Evolutionary conservation across 2,329 filamentous ascomycete species (phyloP).

Genomic region (Pseudogymnoascus sp.): DNA sequence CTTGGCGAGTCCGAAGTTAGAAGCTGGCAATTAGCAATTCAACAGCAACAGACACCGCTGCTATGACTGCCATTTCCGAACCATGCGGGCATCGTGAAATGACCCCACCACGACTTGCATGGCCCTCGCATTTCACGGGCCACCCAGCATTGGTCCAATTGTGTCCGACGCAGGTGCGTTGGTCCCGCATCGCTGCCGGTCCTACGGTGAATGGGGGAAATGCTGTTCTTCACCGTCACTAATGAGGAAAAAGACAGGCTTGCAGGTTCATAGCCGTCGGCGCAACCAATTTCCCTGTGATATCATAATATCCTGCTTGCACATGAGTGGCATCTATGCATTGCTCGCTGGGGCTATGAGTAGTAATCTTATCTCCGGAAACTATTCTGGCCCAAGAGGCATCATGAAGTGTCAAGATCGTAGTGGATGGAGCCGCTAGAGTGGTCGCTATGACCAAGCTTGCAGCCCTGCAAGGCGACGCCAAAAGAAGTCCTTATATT

Average conservation of each 20-base stretch:
- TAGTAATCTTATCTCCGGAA: neutral
- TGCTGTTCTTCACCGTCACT: neutral
- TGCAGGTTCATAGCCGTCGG: neutral
- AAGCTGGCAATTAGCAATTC: neutral
- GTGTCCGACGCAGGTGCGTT: slow-evolving; percentile 6
- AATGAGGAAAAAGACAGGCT: neutral
- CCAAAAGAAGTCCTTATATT: neutral
- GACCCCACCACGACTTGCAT: neutral
- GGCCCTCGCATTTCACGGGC: neutral
- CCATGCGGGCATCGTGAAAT: neutral
- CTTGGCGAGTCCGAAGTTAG: neutral
- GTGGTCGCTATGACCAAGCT: slow-evolving; percentile 3
- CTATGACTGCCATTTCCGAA: neutral
- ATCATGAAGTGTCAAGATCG: slow-evolving; percentile 1
- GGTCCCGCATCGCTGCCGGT: neutral
- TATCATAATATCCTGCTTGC: neutral
- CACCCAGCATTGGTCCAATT: slow-evolving; percentile 1
- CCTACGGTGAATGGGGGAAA: neutral
- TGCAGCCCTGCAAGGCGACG: slow-evolving; percentile 1
- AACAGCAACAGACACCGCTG: neutral
- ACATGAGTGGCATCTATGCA: neutral
- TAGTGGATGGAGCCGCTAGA: slow-evolving; percentile 3
- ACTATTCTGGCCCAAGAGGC: neutral
- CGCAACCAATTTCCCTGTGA: neutral
- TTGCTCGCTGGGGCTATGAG: neutral